A percentile compares a stretch with the other conserved stretches of the same genome.
Conservation (phyloP, 106 monocot genomes). For the Narthecium ossifragum region DNA sequence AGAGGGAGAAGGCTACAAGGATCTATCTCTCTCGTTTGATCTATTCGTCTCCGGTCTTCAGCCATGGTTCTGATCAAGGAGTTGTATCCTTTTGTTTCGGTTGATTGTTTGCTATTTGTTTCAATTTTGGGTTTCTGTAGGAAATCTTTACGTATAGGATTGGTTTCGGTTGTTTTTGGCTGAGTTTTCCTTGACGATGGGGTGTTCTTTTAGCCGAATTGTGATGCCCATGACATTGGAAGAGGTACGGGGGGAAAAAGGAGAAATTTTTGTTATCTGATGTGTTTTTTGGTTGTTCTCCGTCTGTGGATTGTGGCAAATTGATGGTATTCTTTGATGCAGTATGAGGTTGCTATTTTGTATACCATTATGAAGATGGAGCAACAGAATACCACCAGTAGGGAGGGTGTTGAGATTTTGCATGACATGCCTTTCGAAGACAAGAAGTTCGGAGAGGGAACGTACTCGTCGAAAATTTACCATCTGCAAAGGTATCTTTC, state of each 20-base stretch:
- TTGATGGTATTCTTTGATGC: constrained; percentile 1
- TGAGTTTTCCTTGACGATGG: too few species aligned
- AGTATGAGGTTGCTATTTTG: constrained; percentile 42
- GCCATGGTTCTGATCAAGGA: constrained; percentile 62
- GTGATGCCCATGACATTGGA: constrained; percentile 55
- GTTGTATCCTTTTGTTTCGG: constrained; percentile 39
- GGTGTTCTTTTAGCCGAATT: constrained; percentile 30
- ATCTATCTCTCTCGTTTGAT: too few species aligned
- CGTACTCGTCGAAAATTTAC: constrained; percentile 46
- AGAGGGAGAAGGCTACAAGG: too few species aligned
- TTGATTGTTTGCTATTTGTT: constrained; percentile 2
- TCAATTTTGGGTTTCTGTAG: constrained; percentile 3
- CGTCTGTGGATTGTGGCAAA: too few species aligned
- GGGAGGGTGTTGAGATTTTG: constrained; percentile 51
- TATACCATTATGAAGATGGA: constrained; percentile 66
- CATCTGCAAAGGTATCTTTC: constrained; percentile 41
- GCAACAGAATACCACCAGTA: constrained; percentile 44
- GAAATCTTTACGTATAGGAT: too few species aligned
- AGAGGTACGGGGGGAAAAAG: constrained; percentile 31
- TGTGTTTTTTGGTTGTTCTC: too few species aligned
- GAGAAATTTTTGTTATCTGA: too few species aligned
- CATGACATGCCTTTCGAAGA: constrained; percentile 35
- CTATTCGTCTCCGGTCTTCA: too few species aligned
- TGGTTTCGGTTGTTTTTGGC: too few species aligned
- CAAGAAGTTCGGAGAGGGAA: constrained; percentile 41